Evolutionary conservation across 2,329 filamentous ascomycete genomes (phyloP).

Genomic region (Podosphaera aphanis): DNA sequence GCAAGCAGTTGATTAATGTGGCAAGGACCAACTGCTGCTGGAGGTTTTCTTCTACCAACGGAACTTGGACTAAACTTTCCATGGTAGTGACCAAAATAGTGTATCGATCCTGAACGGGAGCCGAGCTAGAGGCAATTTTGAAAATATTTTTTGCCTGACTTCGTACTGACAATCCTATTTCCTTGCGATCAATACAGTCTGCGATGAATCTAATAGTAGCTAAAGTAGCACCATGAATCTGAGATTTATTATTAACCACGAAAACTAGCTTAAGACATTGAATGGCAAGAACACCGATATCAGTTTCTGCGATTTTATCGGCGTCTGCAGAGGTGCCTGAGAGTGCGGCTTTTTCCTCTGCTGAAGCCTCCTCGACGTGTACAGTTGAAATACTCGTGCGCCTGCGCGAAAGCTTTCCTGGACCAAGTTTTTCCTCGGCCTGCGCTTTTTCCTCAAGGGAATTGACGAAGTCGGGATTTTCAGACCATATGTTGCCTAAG

Average conservation of each 20-base stretch:
- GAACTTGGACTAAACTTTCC: slow-evolving; percentile 47
- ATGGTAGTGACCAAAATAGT: slow-evolving; percentile 65
- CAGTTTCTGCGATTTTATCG: slow-evolving; percentile 73
- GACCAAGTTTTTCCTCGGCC: slow-evolving; percentile 42
- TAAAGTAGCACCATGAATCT: slow-evolving; percentile 55
- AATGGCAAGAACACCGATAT: slow-evolving; percentile 62
- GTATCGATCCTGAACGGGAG: slow-evolving; percentile 84
- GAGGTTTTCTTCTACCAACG: slow-evolving; percentile 46
- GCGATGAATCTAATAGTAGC: slow-evolving; percentile 55
- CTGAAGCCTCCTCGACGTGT: slow-evolving; percentile 39
- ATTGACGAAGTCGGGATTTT: slow-evolving; percentile 45
- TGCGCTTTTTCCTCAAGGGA: slow-evolving; percentile 43
- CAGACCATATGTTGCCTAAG: slow-evolving; percentile 64
- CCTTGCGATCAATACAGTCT: slow-evolving; percentile 28
- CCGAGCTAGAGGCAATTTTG: slow-evolving; percentile 60
- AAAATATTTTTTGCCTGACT: slow-evolving; percentile 72
- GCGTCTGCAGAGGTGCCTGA: slow-evolving; percentile 65
- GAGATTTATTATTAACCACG: slow-evolving; percentile 53
- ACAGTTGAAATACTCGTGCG: slow-evolving; percentile 64
- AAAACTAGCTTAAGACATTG: slow-evolving; percentile 76
- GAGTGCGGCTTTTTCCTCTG: slow-evolving; percentile 47
- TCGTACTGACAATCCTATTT: slow-evolving; percentile 21
- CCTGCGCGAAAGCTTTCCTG: slow-evolving; percentile 37
- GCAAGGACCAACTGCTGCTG: slow-evolving; percentile 52
- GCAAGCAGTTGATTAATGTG: slow-evolving; percentile 56